Evolutionary conservation across 1,284 basidiomycete species (phyloP).

Genomic region (Vanrija humicola): DNA sequence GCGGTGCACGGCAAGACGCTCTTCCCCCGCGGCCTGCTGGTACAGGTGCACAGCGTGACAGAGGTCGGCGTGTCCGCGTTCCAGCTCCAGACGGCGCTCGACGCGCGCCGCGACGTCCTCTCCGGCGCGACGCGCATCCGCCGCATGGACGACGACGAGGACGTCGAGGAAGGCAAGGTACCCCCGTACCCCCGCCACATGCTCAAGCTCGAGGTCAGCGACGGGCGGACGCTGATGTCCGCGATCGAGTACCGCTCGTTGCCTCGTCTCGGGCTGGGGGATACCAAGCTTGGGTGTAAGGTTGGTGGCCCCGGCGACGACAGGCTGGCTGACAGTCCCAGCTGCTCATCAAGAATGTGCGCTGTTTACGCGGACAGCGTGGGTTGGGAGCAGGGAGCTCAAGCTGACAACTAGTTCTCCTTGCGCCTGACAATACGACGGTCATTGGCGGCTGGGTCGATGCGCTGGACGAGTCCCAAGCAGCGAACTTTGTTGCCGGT

Average conservation of each 20-base stretch:
- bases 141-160: constrained; percentile 39
- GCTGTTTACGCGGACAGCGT: constrained; percentile 26
- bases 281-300: constrained; percentile 45
- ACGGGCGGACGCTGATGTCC: constrained; percentile 36
- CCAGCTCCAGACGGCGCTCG: constrained; percentile 37
- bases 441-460: constrained; percentile 38
- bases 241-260: constrained; percentile 45
- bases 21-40: constrained; percentile 31
- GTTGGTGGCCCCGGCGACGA: constrained; percentile 15
- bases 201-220: constrained; percentile 39
- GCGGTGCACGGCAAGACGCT: constrained; percentile 19
- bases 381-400: constrained; percentile 1
- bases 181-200: constrained; percentile 45
- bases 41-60: constrained; percentile 37
- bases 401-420: constrained; percentile 26
- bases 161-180: constrained; percentile 20
- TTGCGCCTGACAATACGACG: constrained; percentile 35
- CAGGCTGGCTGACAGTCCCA: constrained; percentile 10
- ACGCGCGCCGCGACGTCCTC: constrained; percentile 43
- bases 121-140: constrained; percentile 40
- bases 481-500: constrained; percentile 27
- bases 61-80: constrained; percentile 45
- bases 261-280: constrained; percentile 32
- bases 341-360: constrained; percentile 40
- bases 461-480: constrained; percentile 36